These are phyloP conservation scores for Dipteronia dyeriana DNA, from an alignment of 345 rosid species.

Conservation along the genomic window DNA sequence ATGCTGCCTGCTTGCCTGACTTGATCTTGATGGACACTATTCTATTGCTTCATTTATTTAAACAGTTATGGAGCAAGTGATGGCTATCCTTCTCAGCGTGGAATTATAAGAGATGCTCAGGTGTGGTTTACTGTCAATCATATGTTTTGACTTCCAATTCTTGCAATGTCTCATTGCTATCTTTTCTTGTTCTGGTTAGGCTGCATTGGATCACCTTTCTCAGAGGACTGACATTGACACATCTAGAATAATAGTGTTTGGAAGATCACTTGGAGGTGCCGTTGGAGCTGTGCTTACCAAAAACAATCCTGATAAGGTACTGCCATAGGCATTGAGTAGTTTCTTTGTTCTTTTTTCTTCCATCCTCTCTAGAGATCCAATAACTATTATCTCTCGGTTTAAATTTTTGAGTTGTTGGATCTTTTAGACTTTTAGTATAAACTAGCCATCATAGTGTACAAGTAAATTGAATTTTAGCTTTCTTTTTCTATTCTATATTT, in stretches of 20 bases:
- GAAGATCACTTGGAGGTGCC: constrained; percentile 99
- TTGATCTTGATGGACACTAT: constrained; percentile 18
- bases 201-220: constrained; percentile 92
- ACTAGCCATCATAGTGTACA: not conserved
- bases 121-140: constrained; percentile 38
- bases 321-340: not conserved
- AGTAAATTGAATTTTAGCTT: not conserved
- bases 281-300: constrained; percentile 87
- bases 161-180: constrained; percentile 10
- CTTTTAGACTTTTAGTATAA: not conserved
- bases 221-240: constrained; percentile 92
- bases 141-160: constrained; percentile 13
- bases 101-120: constrained; percentile 90
- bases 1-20: constrained; percentile 20
- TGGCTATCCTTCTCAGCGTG: constrained; percentile 95
- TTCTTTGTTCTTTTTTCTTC: not conserved
- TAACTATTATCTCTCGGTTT: not conserved
- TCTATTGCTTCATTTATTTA: constrained; percentile 27
- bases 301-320: constrained; percentile 94
- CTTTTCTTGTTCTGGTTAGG: constrained; percentile 48
- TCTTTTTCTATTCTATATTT: not conserved
- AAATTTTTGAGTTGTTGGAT: not conserved
- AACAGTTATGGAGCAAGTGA: constrained; percentile 94
- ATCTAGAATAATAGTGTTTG: constrained; percentile 86
- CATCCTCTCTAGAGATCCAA: not conserved